Evolutionary conservation across 371 early-diverging fungal species (phyloP), one percentile per base, ranked within the genome.

Genomic region (Umbelopsis sp.): DNA sequence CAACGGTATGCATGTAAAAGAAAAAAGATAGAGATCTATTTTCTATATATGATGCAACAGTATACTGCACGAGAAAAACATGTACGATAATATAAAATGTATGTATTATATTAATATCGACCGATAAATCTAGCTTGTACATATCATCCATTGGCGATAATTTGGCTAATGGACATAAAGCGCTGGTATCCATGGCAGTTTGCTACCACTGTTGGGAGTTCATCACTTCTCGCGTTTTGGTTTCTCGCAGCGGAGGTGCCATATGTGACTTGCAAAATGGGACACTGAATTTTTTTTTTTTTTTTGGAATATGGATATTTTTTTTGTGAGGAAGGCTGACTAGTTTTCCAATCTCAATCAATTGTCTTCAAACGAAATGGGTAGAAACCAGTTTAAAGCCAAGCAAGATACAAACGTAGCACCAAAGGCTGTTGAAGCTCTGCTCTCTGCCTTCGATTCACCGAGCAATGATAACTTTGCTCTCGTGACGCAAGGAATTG

Each of bases 401-500:
- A 78, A 78, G 44, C 74, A 69, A 52, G 74, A 78, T 50, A 75
- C 78, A 25, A 69, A 69, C 32, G 76, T 72, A 11, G 69, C 74
- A 41, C 68, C 76, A 38, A 73, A 70, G 11, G 71, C 74, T 45
- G 76, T 79, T 6, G 79, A 79, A 63, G 80, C 85, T 65, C 72
- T 85, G 25, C 81, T 87, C 50, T 88, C 88, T 0, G 82, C 83
- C 16, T 89, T 88, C 73, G 87, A 87, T 44, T 77, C 80, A 12
- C 72, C 79, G 24, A 74, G 74, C 24, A 86, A 85, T 50, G 83
- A 83, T 65, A 81, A 84, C 74, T 90, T 90, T 80, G 92, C 91
- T 37, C 77, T 90, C 63, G 88, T 91, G 48, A 85, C 91, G 16
- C 90, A 85, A 38, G 87, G 85, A 66, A 81, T 91, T 52, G 93